phyloP scores from a whole-genome alignment of 179 eudicot genomes.

The Beta macrorhiza region DNA sequence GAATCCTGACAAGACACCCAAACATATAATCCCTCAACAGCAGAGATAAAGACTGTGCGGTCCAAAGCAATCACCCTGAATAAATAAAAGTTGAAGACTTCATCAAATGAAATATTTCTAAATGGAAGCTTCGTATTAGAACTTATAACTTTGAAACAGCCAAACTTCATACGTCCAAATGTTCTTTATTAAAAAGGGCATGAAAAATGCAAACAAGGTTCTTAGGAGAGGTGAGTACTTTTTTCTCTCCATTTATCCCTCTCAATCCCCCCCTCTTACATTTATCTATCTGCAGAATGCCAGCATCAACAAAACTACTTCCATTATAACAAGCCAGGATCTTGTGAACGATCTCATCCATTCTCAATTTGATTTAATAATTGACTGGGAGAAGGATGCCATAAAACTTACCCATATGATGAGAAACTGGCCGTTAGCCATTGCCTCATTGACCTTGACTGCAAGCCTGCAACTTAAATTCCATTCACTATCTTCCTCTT shows the following conservation, averaged over 20 bases:
- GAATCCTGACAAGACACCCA: background rate
- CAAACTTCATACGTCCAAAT: background rate
- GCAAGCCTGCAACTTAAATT: background rate
- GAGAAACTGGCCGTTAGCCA: background rate
- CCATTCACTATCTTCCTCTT: background rate
- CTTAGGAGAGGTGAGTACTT: background rate
- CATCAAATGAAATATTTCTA: background rate
- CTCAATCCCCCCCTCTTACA: background rate
- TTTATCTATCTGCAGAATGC: background rate
- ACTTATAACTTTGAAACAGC: background rate
- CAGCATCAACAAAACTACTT: background rate
- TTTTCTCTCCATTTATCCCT: too few relatives aligned
- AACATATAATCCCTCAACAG: background rate
- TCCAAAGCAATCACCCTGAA: too few relatives aligned
- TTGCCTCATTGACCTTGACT: background rate
- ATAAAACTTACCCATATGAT: background rate
- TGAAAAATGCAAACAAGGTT: background rate
- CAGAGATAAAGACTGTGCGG: too few relatives aligned
- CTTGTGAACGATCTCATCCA: background rate
- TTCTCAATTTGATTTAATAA: background rate
- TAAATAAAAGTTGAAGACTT: too few relatives aligned
- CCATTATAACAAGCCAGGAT: background rate
- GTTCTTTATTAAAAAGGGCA: background rate
- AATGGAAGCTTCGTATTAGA: too few relatives aligned
- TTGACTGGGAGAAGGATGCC: background rate